Conservation (phyloP, 495 filamentous ascomycete species). For the Pyrenopolyporus hunteri region DNA sequence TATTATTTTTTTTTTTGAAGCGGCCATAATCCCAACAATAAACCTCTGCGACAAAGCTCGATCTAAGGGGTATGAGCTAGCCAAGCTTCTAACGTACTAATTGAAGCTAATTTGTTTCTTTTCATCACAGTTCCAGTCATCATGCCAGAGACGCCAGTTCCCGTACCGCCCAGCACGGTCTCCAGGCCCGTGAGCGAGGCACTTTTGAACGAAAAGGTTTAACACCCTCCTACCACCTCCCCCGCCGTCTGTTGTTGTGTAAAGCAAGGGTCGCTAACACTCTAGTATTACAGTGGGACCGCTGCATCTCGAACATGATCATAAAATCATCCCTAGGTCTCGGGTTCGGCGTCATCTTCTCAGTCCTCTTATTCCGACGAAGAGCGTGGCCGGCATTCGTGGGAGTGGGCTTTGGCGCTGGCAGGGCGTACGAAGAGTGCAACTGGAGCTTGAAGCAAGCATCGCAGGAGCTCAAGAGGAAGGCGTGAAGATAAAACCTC, state of each 20-base stretch:
- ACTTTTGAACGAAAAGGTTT: conserved; percentile 94
- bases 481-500: conserved; percentile 36
- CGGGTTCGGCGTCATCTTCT: conserved; percentile 96
- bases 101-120: conserved; percentile 17
- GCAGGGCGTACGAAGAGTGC: conserved; percentile 94
- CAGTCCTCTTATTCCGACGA: conserved; percentile 95
- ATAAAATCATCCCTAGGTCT: conserved; percentile 94
- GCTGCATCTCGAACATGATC: conserved; percentile 92
- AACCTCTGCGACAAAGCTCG: conserved; percentile 9
- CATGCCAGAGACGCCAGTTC: conserved; percentile 53
- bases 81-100: conserved; percentile 3
- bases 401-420: conserved; percentile 92
- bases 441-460: conserved; percentile 67
- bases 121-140: conserved; percentile 23
- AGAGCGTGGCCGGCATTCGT: conserved; percentile 94
- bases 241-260: not conserved
- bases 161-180: conserved; percentile 49
- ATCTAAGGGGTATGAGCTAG: conserved; percentile 11
- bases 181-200: conserved; percentile 88
- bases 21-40: conserved; percentile 6
- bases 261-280: conserved; percentile 32
- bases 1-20: conserved; percentile 6
- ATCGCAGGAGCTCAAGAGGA: conserved; percentile 55
- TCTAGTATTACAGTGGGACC: conserved; percentile 80
- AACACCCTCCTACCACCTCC: not conserved